Conservation (phyloP, 176 grass and related monocot genomes). For the Musa acuminata region DNA sequence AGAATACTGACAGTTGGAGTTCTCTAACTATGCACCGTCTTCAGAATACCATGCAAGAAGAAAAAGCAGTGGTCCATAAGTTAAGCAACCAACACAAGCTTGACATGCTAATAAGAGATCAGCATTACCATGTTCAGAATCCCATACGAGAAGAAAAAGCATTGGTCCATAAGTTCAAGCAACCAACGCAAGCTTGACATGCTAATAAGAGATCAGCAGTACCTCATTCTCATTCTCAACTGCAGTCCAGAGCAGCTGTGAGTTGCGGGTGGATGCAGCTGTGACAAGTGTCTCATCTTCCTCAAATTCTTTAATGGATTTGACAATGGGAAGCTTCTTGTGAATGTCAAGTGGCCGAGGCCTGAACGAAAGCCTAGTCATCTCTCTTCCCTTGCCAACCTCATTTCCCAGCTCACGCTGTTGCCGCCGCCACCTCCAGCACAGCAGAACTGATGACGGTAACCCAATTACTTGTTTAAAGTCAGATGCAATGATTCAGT, state of each 20-base stretch:
- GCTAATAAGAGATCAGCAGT: neutral
- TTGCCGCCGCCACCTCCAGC: neutral
- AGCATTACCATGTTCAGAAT: neutral
- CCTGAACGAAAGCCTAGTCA: constrained; percentile 90
- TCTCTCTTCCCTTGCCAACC: constrained; percentile 32
- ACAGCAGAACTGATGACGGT: too few species aligned
- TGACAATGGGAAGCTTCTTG: constrained; percentile 92
- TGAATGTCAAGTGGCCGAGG: constrained; percentile 98
- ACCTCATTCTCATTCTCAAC: constrained; percentile 16
- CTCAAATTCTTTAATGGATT: constrained; percentile 77
- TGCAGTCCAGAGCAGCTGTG: constrained; percentile 23
- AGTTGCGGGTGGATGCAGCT: constrained; percentile 10
- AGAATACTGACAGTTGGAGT: too few species aligned
- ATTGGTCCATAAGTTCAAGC: too few species aligned
- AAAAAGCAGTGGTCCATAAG: too few species aligned
- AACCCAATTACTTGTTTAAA: neutral
- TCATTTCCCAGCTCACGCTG: neutral
- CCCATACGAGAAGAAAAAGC: too few species aligned
- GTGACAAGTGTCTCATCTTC: constrained; percentile 46
- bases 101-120: neutral
- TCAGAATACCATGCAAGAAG: too few species aligned
- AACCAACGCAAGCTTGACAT: neutral
- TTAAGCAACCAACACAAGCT: too few species aligned
- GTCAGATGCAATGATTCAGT: neutral
- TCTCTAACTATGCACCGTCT: too few species aligned